Conservation (phyloP, 1,284 basidiomycete genomes). For the Phlebopus sp. region DNA sequence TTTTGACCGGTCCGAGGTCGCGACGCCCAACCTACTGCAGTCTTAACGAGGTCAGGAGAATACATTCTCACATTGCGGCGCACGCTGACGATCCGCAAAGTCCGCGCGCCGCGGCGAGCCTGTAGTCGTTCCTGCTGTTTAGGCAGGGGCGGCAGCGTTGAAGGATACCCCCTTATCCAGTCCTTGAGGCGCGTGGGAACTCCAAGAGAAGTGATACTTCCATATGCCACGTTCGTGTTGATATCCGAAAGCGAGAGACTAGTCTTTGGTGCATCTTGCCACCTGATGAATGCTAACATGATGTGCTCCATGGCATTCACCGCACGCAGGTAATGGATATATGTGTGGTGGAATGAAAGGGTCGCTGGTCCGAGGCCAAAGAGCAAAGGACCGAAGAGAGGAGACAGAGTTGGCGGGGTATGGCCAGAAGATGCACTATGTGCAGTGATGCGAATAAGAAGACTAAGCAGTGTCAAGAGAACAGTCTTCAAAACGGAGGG, state of each 20-base stretch:
- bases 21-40: conserved; percentile 67
- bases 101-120: conserved; percentile 71
- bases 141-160: conserved; percentile 49
- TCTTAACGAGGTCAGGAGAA: conserved; percentile 73
- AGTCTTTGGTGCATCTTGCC: conserved; percentile 57
- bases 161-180: conserved; percentile 84
- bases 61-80: conserved; percentile 81
- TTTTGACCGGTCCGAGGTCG: conserved; percentile 31
- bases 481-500: conserved; percentile 56
- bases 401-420: conserved; percentile 79
- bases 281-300: conserved; percentile 80
- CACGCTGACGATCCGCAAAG: conserved; percentile 68
- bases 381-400: conserved; percentile 84
- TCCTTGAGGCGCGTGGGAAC: conserved; percentile 78
- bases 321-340: conserved; percentile 76
- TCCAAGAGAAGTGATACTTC: conserved; percentile 55
- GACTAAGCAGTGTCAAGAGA: conserved; percentile 64
- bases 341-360: conserved; percentile 73
- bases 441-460: conserved; percentile 77
- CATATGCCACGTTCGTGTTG: conserved; percentile 34
- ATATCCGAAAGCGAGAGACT: conserved; percentile 27
- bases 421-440: conserved; percentile 79
- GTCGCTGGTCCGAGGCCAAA: conserved; percentile 71
- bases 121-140: conserved; percentile 44
- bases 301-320: conserved; percentile 87